Conservation (phyloP, 2,329 filamentous ascomycete species). For the Fusarium guadeloupense region DNA sequence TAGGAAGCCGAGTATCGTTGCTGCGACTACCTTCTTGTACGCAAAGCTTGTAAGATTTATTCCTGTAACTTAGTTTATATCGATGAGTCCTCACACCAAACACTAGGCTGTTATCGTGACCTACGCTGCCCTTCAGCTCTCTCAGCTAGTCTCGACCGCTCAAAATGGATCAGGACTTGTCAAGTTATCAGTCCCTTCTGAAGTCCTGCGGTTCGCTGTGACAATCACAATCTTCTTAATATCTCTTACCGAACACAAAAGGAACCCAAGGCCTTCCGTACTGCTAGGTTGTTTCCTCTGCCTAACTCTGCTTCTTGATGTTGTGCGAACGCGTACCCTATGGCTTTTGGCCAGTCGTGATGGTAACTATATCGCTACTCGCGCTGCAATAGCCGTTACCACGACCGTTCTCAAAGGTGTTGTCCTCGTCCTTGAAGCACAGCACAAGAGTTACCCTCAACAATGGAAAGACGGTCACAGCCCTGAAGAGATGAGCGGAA, state of each 20-base stretch:
- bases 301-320: neutral
- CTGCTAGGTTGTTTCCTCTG: neutral
- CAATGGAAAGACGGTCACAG: slow-evolving; percentile 4
- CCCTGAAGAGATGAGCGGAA: slow-evolving; percentile 43
- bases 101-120: neutral
- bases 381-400: neutral
- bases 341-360: neutral
- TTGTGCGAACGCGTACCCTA: neutral
- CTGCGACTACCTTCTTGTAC: neutral
- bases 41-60: slow-evolving; percentile 1
- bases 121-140: slow-evolving; percentile 1
- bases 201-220: neutral
- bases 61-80: neutral
- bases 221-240: neutral
- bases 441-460: neutral
- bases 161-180: neutral
- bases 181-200: neutral
- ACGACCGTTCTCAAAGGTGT: neutral
- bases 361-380: neutral
- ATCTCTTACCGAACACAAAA: neutral
- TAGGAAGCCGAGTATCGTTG: neutral
- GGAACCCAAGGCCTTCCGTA: neutral
- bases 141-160: neutral
- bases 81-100: neutral
- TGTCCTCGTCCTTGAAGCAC: neutral